A percentile compares a stretch with the other conserved stretches of the same genome.
Evolutionary conservation across 805 yeast genomes (phyloP).

Genomic region (Starmerella riodocensis): DNA sequence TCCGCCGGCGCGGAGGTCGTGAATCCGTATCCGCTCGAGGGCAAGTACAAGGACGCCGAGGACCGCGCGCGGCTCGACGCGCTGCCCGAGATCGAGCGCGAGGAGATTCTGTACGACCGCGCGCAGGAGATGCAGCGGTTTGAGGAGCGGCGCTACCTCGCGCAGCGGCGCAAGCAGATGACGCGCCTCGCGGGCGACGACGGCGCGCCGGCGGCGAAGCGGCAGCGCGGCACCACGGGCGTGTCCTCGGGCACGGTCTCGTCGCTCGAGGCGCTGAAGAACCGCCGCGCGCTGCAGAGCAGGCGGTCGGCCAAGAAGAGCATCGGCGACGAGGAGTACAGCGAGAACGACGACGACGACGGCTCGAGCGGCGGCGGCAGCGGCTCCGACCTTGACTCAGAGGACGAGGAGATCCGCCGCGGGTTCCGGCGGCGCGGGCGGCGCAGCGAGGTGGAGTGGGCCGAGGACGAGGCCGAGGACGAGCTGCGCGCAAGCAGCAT

Average conservation of each 20-base stretch:
- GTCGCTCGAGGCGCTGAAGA: slow-evolving; percentile 61
- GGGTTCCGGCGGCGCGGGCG: slow-evolving; percentile 17
- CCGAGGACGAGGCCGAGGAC: slow-evolving; percentile 32
- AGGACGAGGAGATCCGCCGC: slow-evolving; percentile 25
- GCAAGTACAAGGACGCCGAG: slow-evolving; percentile 69
- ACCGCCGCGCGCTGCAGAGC: slow-evolving; percentile 31
- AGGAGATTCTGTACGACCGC: slow-evolving; percentile 80
- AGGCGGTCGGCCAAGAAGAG: slow-evolving; percentile 3
- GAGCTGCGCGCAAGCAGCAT: slow-evolving; percentile 31
- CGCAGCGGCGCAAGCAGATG: slow-evolving; percentile 44
- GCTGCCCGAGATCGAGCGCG: slow-evolving; percentile 88
- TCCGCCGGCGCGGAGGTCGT: slow-evolving; percentile 22
- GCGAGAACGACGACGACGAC: slow-evolving; percentile 30
- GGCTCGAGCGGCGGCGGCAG: too few species aligned
- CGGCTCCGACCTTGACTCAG: slow-evolving; percentile 31
- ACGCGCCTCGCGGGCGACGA: slow-evolving; percentile 18
- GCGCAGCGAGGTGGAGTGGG: slow-evolving; percentile 36
- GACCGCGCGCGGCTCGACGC: slow-evolving; percentile 46
- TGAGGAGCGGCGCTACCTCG: slow-evolving; percentile 71
- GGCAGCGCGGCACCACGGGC: slow-evolving; percentile 30
- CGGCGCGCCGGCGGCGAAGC: slow-evolving; percentile 19
- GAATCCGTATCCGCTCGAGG: slow-evolving; percentile 88
- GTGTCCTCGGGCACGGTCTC: slow-evolving; percentile 34
- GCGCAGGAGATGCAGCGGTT: slow-evolving; percentile 80
- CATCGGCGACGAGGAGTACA: slow-evolving; percentile 32